These are phyloP conservation scores for Leccinum uliginosum DNA, from an alignment of 768 basidiomycete genomes.

Conservation along the genomic window DNA sequence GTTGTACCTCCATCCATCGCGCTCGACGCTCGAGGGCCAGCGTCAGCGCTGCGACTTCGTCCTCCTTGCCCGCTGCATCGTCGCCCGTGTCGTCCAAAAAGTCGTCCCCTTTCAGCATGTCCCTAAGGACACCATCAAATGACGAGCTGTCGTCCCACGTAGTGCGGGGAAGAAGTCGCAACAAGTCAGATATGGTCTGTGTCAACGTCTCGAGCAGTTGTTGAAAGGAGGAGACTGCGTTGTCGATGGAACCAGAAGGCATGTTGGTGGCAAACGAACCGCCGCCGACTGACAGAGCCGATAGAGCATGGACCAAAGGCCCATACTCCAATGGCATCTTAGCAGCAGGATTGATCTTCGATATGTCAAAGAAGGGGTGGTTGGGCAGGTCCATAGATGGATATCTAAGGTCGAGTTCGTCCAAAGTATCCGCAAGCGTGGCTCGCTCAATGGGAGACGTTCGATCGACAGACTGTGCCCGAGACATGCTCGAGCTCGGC, in stretches of 20 bases:
- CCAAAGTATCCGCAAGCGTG: constrained; percentile 60
- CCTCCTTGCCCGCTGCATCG: constrained; percentile 62
- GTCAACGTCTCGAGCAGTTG: constrained; percentile 84
- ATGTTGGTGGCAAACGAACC: constrained; percentile 76
- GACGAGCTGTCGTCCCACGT: constrained; percentile 91
- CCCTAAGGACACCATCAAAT: constrained; percentile 79
- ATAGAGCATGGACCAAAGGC: constrained; percentile 80
- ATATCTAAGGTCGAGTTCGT: constrained; percentile 58
- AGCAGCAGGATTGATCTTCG: constrained; percentile 68
- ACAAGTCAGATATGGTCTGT: constrained; percentile 82
- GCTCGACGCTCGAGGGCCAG: constrained; percentile 84
- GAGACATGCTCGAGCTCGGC: constrained; percentile 53
- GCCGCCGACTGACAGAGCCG: constrained; percentile 80
- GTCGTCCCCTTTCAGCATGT: constrained; percentile 87
- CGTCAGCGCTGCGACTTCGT: constrained; percentile 82
- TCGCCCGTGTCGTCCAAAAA: constrained; percentile 74
- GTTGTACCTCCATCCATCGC: constrained; percentile 89
- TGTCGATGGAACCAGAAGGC: constrained; percentile 86
- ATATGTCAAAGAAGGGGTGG: constrained; percentile 72
- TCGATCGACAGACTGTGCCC: constrained; percentile 57
- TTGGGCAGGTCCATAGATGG: constrained; percentile 62
- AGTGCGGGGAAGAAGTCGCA: constrained; percentile 80
- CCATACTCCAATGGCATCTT: constrained; percentile 83
- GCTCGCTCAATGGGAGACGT: constrained; percentile 40
- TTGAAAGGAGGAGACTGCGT: constrained; percentile 86